Conservation (phyloP, 306 rosid genomes). For the Cucumis cinereus region DNA sequence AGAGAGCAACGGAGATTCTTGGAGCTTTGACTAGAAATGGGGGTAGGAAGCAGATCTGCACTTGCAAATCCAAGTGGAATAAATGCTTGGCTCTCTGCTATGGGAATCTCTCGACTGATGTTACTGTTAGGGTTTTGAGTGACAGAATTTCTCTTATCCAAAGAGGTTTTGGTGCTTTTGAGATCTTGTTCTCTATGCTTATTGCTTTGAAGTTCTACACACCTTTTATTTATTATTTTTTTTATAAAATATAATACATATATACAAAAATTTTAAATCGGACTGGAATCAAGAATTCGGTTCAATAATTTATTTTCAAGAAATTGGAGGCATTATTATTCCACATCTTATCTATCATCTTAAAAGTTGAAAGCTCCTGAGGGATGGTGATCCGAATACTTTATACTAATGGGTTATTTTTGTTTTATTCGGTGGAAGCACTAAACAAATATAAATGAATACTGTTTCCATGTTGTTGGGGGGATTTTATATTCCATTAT, state of each 20-base stretch:
- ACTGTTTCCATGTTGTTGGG: constrained; percentile 3
- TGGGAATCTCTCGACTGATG: constrained; percentile 25
- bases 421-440: not conserved
- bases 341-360: not conserved
- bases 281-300: not conserved
- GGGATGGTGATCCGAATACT: not conserved
- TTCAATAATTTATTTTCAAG: not conserved
- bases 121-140: constrained; percentile 50
- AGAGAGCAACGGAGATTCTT: not conserved
- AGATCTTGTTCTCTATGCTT: constrained; percentile 29
- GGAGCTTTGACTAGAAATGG: not conserved
- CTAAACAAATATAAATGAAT: not conserved
- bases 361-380: not conserved
- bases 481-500: constrained; percentile 6
- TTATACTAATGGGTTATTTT: not conserved
- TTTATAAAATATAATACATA: not conserved
- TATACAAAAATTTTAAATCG: not conserved
- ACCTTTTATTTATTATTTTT: not conserved
- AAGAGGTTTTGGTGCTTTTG: constrained; percentile 46
- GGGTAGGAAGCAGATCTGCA: not conserved
- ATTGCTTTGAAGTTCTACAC: not conserved
- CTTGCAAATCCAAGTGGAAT: not conserved
- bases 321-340: not conserved
- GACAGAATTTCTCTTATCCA: constrained; percentile 37
- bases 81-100: not conserved